Conservation (phyloP, 495 filamentous ascomycete genomes). For the Hyaloscypha finlandica region DNA sequence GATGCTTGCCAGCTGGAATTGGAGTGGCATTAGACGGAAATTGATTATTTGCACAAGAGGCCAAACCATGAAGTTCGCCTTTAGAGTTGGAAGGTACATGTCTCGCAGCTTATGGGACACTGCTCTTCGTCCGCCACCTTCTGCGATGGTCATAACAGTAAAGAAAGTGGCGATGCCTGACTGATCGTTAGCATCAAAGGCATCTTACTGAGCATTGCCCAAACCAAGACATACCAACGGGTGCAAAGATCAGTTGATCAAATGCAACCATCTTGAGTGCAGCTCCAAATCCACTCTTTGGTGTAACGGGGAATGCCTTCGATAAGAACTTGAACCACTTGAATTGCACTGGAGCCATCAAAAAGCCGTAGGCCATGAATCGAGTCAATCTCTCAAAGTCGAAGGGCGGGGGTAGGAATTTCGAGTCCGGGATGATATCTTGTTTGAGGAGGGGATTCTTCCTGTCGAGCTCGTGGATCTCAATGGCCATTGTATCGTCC, state of each 20-base stretch:
- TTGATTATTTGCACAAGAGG: slow-evolving; percentile 96
- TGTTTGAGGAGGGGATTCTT: slow-evolving; percentile 69
- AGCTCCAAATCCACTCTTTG: slow-evolving; percentile 68
- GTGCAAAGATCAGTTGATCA: slow-evolving; percentile 96
- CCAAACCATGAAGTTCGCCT: slow-evolving; percentile 97
- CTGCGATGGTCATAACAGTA: slow-evolving; percentile 92
- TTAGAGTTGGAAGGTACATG: slow-evolving; percentile 89
- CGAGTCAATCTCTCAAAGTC: slow-evolving; percentile 91
- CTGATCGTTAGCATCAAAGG: slow-evolving; percentile 15
- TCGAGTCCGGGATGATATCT: slow-evolving; percentile 68
- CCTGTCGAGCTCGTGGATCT: slow-evolving; percentile 86
- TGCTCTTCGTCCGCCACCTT: slow-evolving; percentile 83
- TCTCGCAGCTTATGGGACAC: slow-evolving; percentile 85
- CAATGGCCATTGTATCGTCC: slow-evolving; percentile 78
- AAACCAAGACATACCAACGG: slow-evolving; percentile 61
- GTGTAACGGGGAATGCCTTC: slow-evolving; percentile 80
- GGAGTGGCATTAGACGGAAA: slow-evolving; percentile 91
- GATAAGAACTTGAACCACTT: slow-evolving; percentile 93
- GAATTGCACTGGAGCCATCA: slow-evolving; percentile 95
- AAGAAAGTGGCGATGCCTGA: slow-evolving; percentile 86
- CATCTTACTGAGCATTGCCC: neutral
- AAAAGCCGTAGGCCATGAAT: slow-evolving; percentile 96
- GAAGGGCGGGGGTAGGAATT: slow-evolving; percentile 73
- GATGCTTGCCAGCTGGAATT: slow-evolving; percentile 89
- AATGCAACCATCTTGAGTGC: slow-evolving; percentile 87